Base-by-base conservation (phyloP, 2,329 filamentous ascomycete genomes). In the Monilinia polystroma region DNA sequence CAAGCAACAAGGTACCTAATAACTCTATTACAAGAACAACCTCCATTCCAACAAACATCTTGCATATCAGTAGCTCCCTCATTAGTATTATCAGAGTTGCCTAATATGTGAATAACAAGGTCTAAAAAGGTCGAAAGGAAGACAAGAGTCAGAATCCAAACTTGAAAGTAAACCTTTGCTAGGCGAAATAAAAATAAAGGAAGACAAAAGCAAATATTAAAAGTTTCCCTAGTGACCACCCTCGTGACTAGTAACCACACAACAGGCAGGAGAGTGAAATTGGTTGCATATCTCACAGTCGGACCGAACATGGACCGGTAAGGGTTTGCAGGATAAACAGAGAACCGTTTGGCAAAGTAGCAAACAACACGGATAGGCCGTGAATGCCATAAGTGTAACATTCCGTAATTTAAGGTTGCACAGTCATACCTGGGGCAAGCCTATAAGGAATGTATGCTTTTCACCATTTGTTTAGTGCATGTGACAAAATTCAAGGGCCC, bases 201-300 rank as follows among this genome's bases (percentile, higher is more conserved):
- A 20, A 47, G 47, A 41, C 18, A 12, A 32, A 14, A 20, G 20
- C 10, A 47, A 58, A 29, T 3, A 35, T 35, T 18, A n/a, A n/a
- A 16, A 16, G 20, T 10, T 10, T 16, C 14, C 23, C 41, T 43
- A 16, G 41, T 43, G 16, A 20, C 56, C 43, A 59, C 29, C n/a
- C 57, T 49, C 6, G 43, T 60, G 57, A 60, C 35, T 26, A 60
- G n/a, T n/a, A 49, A 10, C 26, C 47, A 23, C 4, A 51, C 7
- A 51, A 23, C 47, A 23, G 20, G 47, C 45, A 51, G 12, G 4
- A 23, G 6, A 51, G 4, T 26, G 47, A 51, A 23, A 16, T 23
- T 60, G 51, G 58, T 60, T 60, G 58, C 58, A 60, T 11, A 20
- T 60, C 58, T 60, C 14, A 38, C 18, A 60, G n/a, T 60, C 58